These are phyloP conservation scores for Russula sp. DNA, from an alignment of 768 basidiomycete genomes.

Conservation along the genomic window DNA sequence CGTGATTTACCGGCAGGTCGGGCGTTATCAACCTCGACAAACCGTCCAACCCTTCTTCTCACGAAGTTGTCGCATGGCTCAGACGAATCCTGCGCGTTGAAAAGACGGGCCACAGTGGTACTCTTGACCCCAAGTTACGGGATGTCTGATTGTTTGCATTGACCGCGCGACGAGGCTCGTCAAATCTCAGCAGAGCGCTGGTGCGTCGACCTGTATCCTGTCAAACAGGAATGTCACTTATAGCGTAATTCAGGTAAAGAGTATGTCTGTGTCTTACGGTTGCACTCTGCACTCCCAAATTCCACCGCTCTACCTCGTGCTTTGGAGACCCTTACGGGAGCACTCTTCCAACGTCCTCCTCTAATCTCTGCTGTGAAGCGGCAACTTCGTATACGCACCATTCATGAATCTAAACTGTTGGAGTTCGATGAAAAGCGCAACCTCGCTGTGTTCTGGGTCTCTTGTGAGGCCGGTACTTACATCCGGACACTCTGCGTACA, in stretches of 20 bases:
- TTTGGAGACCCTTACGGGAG: conserved; percentile 94
- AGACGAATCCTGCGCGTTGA: conserved; percentile 94
- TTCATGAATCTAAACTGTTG: conserved; percentile 91
- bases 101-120: conserved; percentile 98
- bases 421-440: conserved; percentile 98
- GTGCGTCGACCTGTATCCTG: conserved; percentile 43
- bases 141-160: conserved; percentile 97
- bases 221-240: neutral
- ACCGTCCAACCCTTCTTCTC: conserved; percentile 97
- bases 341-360: conserved; percentile 97
- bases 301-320: conserved; percentile 88
- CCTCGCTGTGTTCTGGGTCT: conserved; percentile 97
- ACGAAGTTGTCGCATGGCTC: conserved; percentile 99
- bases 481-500: conserved; percentile 97
- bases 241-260: conserved; percentile 69
- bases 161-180: conserved; percentile 97
- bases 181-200: conserved; percentile 98
- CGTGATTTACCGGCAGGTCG: conserved; percentile 53
- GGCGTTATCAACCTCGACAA: conserved; percentile 99
- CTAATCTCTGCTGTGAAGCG: conserved; percentile 99
- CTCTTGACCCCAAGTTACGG: conserved; percentile 99
- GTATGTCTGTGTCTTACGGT: conserved; percentile 93
- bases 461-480: conserved; percentile 97
- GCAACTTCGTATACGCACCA: conserved; percentile 94
- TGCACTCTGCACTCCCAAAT: conserved; percentile 79